Conservation (phyloP, 352 stramenopile genomes). For the Phytophthora fragariaefolia region DNA sequence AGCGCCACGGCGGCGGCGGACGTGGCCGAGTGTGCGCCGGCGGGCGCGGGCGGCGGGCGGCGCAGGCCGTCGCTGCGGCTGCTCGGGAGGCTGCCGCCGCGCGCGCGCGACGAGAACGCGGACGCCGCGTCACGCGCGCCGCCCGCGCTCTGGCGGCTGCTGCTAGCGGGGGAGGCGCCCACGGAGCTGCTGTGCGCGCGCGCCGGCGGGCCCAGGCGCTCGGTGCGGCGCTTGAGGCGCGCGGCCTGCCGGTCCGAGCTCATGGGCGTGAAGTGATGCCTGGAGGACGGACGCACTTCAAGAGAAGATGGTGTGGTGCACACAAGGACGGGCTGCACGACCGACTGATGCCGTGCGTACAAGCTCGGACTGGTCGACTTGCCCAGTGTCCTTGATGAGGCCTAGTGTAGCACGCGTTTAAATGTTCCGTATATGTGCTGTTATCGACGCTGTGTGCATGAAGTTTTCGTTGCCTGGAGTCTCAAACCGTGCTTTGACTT, state of each 20-base stretch:
- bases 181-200: slow-evolving; percentile 26
- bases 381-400: too few species aligned
- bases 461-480: too few species aligned
- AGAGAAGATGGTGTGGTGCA: too few species aligned
- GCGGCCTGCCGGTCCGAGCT: slow-evolving; percentile 38
- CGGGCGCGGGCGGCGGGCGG: slow-evolving; percentile 1
- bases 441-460: too few species aligned
- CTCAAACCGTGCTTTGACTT: too few species aligned
- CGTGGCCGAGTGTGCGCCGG: slow-evolving; percentile 17
- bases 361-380: too few species aligned
- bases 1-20: slow-evolving; percentile 41
- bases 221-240: slow-evolving; percentile 54
- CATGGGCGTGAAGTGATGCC: too few species aligned
- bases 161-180: slow-evolving; percentile 11
- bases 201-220: slow-evolving; percentile 28
- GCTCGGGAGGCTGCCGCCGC: slow-evolving; percentile 17
- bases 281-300: too few species aligned
- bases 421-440: too few species aligned
- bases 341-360: too few species aligned
- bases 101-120: slow-evolving; percentile 10
- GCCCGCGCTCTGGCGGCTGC: background rate
- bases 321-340: too few species aligned
- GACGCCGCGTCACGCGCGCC: slow-evolving; percentile 4
- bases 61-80: slow-evolving; percentile 12
- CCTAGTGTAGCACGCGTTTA: too few species aligned